A percentile compares a stretch with the other conserved stretches of the same genome.
These are phyloP conservation scores for Phlebiopsis flavidoalba DNA, from an alignment of 768 basidiomycete species.

Conservation along the genomic window DNA sequence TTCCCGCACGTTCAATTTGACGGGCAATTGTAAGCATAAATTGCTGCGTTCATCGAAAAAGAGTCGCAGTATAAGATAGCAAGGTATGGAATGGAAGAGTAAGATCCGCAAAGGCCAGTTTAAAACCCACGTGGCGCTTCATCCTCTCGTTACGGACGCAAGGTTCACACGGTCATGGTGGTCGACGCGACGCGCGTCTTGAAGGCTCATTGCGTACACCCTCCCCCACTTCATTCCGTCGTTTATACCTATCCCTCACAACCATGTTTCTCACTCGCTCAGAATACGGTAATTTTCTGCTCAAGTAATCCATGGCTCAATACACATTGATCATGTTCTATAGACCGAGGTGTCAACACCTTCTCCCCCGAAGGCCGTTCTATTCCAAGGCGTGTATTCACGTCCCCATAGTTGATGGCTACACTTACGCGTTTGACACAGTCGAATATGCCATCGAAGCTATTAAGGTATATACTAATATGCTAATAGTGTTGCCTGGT, in stretches of 20 bases:
- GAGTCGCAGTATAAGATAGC: too few relatives aligned
- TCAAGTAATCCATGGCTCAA: not conserved
- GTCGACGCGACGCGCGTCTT: constrained; percentile 18
- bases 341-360: constrained; percentile 97
- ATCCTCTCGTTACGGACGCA: not conserved
- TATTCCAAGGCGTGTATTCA: constrained; percentile 83
- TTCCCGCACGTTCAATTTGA: too few relatives aligned
- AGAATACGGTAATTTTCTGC: constrained; percentile 66
- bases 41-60: too few relatives aligned
- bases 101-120: too few relatives aligned
- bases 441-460: constrained; percentile 99
- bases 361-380: constrained; percentile 97
- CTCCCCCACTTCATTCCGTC: not conserved
- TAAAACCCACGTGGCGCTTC: too few relatives aligned
- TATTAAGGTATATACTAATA: constrained; percentile 68
- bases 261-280: constrained; percentile 91
- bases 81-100: too few relatives aligned
- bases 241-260: not conserved
- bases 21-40: too few relatives aligned
- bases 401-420: not conserved
- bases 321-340: not conserved
- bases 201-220: constrained; percentile 12
- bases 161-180: constrained; percentile 6
- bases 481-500: not conserved
- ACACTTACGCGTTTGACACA: constrained; percentile 26